Conservation (phyloP, 768 basidiomycete genomes). For the Mycena albidolilacea region DNA sequence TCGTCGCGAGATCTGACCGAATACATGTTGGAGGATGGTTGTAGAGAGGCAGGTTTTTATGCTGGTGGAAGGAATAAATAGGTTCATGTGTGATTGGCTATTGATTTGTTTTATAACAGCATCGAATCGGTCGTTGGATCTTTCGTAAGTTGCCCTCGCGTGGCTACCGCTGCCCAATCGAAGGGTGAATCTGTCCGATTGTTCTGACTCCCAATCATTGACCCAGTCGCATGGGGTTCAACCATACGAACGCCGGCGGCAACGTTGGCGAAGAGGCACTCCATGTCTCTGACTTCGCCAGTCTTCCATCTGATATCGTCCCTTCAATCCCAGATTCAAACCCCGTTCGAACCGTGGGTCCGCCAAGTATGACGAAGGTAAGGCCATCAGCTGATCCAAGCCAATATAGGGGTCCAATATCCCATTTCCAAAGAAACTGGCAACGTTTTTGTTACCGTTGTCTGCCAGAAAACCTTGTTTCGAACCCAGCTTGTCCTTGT, state of each 20-base stretch:
- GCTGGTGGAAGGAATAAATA: not conserved
- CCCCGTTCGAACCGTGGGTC: slow-evolving; percentile 27
- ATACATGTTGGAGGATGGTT: slow-evolving; percentile 9
- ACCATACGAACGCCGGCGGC: not conserved
- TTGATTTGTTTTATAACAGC: slow-evolving; percentile 16
- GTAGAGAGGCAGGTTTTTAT: not conserved
- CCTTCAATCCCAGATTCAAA: not conserved
- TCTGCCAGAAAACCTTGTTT: no score
- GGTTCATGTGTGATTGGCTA: slow-evolving; percentile 1
- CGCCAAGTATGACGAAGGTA: slow-evolving; percentile 13
- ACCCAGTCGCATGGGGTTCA: slow-evolving; percentile 6
- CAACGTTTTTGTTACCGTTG: not conserved
- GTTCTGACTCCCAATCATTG: slow-evolving; percentile 19
- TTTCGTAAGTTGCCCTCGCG: slow-evolving; percentile 13
- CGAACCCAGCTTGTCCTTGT: no score
- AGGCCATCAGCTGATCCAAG: slow-evolving; percentile 4
- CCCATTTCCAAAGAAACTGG: not conserved
- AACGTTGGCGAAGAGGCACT: not conserved
- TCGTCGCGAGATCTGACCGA: slow-evolving; percentile 26
- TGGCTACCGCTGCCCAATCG: slow-evolving; percentile 5
- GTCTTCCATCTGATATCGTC: slow-evolving; percentile 4
- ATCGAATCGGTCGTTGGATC: slow-evolving; percentile 19
- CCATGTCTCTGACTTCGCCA: not conserved
- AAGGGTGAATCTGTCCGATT: slow-evolving; percentile 4
- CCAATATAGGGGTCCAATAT: not conserved